phyloP scores from a whole-genome alignment of 108 stramenopile species.

The Cylindrotheca closterium region DNA sequence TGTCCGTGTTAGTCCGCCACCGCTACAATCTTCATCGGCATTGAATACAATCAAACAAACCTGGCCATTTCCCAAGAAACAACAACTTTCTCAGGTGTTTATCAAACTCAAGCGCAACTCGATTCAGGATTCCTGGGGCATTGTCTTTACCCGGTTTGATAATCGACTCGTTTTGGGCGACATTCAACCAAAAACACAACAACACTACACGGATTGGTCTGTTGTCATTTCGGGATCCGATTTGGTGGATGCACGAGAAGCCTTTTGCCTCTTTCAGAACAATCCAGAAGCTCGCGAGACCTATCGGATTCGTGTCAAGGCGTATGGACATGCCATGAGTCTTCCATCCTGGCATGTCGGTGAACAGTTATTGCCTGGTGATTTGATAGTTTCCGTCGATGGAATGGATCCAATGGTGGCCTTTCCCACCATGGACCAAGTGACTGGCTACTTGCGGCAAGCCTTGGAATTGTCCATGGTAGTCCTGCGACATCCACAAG shows the following conservation, averaged over 20 bases:
- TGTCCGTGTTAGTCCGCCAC: no score
- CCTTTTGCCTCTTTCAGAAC: not conserved
- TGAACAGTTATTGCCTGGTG: constrained; percentile 27
- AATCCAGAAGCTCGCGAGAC: not conserved
- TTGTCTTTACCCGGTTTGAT: constrained; percentile 8
- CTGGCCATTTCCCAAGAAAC: not conserved
- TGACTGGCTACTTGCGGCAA: constrained; percentile 15
- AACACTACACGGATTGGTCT: not conserved
- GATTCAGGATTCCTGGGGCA: constrained; percentile 4
- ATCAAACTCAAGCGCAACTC: not conserved
- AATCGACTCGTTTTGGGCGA: constrained; percentile 14
- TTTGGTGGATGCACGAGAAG: not conserved
- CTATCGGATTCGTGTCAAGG: not conserved
- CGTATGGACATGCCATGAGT: not conserved
- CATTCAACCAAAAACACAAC: not conserved
- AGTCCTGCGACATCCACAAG: constrained; percentile 17
- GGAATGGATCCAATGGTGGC: constrained; percentile 9
- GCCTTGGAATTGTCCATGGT: not conserved
- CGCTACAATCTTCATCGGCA: not conserved
- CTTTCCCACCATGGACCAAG: constrained; percentile 1
- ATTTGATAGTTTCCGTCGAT: constrained; percentile 30
- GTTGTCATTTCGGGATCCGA: not conserved
- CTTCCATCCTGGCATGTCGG: not conserved
- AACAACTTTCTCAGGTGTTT: constrained; percentile 1
- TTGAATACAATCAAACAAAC: not conserved